Conservation (phyloP, 1,139 yeast species). For the Saccharomyces hybrid region DNA sequence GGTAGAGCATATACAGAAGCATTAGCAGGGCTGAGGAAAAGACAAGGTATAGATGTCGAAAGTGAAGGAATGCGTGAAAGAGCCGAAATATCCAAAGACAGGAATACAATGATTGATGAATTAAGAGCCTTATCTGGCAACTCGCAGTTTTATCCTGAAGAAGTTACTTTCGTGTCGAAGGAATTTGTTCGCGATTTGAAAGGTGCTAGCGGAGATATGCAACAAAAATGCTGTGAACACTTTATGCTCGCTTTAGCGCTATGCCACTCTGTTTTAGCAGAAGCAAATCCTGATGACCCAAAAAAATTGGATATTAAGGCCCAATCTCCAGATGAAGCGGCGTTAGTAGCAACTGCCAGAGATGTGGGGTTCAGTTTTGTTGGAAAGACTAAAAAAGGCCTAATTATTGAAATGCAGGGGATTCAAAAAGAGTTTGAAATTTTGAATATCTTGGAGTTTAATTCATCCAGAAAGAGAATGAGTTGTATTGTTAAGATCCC, state of each 20-base stretch:
- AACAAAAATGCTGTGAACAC: constrained; percentile 57
- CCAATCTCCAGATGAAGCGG: no score
- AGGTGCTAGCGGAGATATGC: constrained; percentile 46
- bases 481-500: no score
- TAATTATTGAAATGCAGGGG: no score
- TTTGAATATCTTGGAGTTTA: no score
- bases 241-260: constrained; percentile 85
- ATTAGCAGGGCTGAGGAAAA: no score
- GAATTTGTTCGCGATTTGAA: constrained; percentile 49
- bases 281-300: constrained; percentile 42
- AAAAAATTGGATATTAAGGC: no score
- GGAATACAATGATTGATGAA: constrained; percentile 52
- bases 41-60: constrained; percentile 16
- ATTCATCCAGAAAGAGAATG: no score
- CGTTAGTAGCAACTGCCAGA: no score
- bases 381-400: no score
- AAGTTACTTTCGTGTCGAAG: constrained; percentile 72
- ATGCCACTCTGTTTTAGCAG: constrained; percentile 90
- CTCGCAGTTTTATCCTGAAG: constrained; percentile 54
- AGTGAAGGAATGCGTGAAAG: constrained; percentile 60
- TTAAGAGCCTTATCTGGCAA: constrained; percentile 41
- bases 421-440: no score
- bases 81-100: constrained; percentile 55
- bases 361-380: no score
- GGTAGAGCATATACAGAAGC: no score